Base-by-base conservation (phyloP, 805 yeast species). In the Teunomyces kruisii region DNA sequence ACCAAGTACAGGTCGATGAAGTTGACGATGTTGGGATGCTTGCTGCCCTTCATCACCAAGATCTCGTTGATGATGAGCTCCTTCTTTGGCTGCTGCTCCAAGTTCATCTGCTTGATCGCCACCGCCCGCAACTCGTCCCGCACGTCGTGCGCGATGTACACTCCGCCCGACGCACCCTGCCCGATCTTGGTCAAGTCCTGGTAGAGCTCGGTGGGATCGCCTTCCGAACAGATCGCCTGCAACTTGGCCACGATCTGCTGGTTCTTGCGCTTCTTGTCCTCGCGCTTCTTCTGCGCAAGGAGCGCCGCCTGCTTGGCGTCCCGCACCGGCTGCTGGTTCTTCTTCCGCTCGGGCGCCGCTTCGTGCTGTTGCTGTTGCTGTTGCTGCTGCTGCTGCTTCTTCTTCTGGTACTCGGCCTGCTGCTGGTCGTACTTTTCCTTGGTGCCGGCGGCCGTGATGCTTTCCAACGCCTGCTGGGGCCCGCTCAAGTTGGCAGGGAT, bases 121-220 rank as follows among this genome's bases (percentile, higher is more conserved):
- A 94, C 97, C 40, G 81, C 74, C 26, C 70, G 69, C 44, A 74
- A 72, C 16, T 75, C 74, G 13, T 76, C 75, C 28, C 67, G 60
- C 4, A 53, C 56, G 52, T 83, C 86, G 55, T 83, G 80, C 0
- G 97, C 97, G 26, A 94, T 88, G 58, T 84, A 94, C 26, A 94
- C 99, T 32, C 96, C 96, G 44, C 99, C 99, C 12, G 95, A 85
- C 0, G 99, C 99, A 59, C 99, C 99, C 69, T 94, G 99, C 1
- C 99, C 99, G 51, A 94, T 85, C 64, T 92, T 91, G 31, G 79
- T 76, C 50, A 92, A 73, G 58, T 82, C 83, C 37, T 74, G 71
- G 64, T 88, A 94, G 40, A 78, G 61, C 43, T 72, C 72, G 27
- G 81, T 79, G 9, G 99, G 99, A 66, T 94, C 95, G 6, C 91